Base-by-base conservation (phyloP, 164 flowering plant genomes). In the Echeveria elegans region DNA sequence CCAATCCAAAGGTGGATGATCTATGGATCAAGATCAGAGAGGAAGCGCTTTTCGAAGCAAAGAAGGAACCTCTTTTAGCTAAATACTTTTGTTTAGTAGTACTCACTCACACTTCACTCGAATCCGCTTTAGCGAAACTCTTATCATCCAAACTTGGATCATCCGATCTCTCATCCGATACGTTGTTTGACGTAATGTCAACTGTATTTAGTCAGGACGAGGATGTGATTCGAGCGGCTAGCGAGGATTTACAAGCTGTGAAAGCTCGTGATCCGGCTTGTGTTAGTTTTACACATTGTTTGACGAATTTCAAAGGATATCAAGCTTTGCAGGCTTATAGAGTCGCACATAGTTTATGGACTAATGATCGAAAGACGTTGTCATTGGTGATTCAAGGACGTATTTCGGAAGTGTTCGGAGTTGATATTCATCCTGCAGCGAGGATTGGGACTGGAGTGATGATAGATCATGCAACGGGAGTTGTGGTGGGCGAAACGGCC, bases 361-460 rank as follows among this genome's bases (percentile, higher is more conserved):
- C 76, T 8, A 81, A 80, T 24, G 80, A 78, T 5, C 77, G 92
- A 31, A 71, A 73, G 30, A 68, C 66, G 15, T 23, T 89, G 69
- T 88, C 96, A 0, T 60, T 87, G 7, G 19, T 81, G 73, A 74
- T 89, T 5, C 92, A 89, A 64, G 85, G 74, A 47, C 70, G 89
- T 47, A 90, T 85, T 0, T 84, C 88, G 6, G 90, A 85, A 68
- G 85, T 78, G 16, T 89, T 89, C 41, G 84, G 83, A 0, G 83
- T 84, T 43, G 96, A 89, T 70, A 87, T 89, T 23, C 96, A 89
- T 66, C 96, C 96, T 0, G 96, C 88, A 11, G 96, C 96, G 0
- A 85, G 65, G 70, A 85, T 89, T 16, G 96, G 96, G n/a, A 29
- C n/a, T 1, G 92, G 96, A 52, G 78, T 89, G 2, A 60, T 89